Percentiles rank a stretch among this genome's conserved stretches.
These are phyloP conservation scores for Salicornia ramosissima DNA, from an alignment of 148 eudicot species.

Conservation along the genomic window DNA sequence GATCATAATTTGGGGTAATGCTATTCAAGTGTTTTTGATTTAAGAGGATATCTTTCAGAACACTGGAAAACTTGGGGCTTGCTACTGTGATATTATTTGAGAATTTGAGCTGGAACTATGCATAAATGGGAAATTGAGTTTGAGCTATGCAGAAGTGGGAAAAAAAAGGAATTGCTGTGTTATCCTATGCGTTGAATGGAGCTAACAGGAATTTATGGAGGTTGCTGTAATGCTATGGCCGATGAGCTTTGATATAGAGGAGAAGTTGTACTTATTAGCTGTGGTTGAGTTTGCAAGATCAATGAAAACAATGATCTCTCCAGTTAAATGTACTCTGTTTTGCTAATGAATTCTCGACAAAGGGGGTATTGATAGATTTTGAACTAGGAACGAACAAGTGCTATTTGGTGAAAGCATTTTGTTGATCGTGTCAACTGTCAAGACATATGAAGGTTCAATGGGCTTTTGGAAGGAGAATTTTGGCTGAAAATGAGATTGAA, in stretches of 20 bases:
- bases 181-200: not conserved
- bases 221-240: too few species aligned
- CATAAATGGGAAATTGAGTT: not conserved
- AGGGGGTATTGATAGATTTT: not conserved
- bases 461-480: not conserved
- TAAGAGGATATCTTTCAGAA: not conserved
- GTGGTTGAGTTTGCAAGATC: not conserved
- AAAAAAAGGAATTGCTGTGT: not conserved
- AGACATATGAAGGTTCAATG: not conserved
- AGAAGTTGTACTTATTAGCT: too few species aligned
- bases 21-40: conserved; percentile 7
- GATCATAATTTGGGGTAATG: conserved; percentile 2
- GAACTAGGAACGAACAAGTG: not conserved
- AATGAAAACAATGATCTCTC: not conserved
- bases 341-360: not conserved
- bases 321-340: not conserved
- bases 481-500: not conserved
- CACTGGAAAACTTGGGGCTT: not conserved
- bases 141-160: not conserved
- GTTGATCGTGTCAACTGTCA: not conserved
- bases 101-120: not conserved
- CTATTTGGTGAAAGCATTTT: not conserved
- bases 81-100: not conserved
- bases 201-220: not conserved
- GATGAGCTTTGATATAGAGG: not conserved